Evolutionary conservation across 768 basidiomycete species (phyloP).

Genomic region (Termitomyces sp.): DNA sequence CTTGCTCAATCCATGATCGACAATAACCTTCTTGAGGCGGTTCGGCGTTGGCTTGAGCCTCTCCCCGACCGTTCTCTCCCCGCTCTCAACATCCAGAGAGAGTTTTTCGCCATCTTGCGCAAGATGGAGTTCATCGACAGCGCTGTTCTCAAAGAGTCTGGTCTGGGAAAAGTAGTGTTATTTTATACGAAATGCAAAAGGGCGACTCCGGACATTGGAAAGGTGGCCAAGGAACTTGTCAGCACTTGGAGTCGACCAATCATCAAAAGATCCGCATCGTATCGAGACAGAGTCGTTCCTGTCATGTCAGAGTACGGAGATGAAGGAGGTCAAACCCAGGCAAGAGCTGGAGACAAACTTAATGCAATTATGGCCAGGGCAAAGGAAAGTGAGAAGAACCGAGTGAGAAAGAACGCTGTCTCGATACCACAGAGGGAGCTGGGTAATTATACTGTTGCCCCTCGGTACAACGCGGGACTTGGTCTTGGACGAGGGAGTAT

Average conservation of each 20-base stretch:
- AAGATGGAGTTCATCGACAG: constrained; percentile 94
- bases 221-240: constrained; percentile 80
- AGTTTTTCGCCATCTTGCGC: constrained; percentile 76
- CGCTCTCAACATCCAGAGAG: constrained; percentile 91
- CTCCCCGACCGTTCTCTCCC: constrained; percentile 90
- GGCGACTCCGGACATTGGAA: constrained; percentile 74
- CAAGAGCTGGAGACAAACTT: constrained; percentile 40
- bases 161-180: constrained; percentile 81
- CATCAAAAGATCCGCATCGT: constrained; percentile 82
- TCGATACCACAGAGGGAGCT: constrained; percentile 74
- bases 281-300: constrained; percentile 68
- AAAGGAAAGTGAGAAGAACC: constrained; percentile 60
- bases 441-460: constrained; percentile 78
- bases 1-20: constrained; percentile 91
- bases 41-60: constrained; percentile 89
- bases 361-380: constrained; percentile 66
- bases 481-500: constrained; percentile 38
- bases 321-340: constrained; percentile 26
- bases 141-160: constrained; percentile 83
- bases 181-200: constrained; percentile 97
- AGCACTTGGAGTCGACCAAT: constrained; percentile 86
- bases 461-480: constrained; percentile 49
- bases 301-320: constrained; percentile 37
- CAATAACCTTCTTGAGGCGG: constrained; percentile 88
- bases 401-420: constrained; percentile 74